A percentile compares a stretch with the other conserved stretches of the same genome.
phyloP scores from a whole-genome alignment of 2,329 filamentous ascomycete genomes.

The Mycosphaerella sp. region DNA sequence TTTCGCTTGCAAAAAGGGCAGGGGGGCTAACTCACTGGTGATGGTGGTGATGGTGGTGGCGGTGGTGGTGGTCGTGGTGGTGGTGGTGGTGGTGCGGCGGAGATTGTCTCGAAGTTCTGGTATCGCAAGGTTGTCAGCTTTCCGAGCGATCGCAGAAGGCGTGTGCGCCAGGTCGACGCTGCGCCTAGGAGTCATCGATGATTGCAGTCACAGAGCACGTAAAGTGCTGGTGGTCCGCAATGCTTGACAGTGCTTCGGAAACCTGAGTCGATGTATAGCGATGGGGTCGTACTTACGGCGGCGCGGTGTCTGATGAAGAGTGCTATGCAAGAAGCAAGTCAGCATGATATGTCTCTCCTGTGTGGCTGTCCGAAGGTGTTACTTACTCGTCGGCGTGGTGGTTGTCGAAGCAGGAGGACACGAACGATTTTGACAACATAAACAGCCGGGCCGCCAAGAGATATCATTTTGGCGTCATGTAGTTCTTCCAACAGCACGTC shows the following conservation, averaged over 20 bases:
- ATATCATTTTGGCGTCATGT: neutral
- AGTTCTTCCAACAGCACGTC: neutral
- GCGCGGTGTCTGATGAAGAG: neutral
- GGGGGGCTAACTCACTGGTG: neutral
- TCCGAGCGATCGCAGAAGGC: too few species aligned
- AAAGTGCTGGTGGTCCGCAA: neutral
- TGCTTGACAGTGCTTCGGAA: neutral
- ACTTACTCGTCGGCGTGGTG: conserved; percentile 1
- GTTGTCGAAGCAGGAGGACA: conserved; percentile 3
- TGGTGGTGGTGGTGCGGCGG: too few species aligned
- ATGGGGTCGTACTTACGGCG: conserved; percentile 1
- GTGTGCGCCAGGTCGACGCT: too few species aligned
- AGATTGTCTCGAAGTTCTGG: too few species aligned
- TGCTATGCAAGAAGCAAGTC: conserved; percentile 1
- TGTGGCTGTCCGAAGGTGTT: neutral
- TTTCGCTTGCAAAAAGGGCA: neutral
- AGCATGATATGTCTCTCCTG: neutral
- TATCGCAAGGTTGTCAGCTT: too few species aligned
- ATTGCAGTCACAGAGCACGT: neutral
- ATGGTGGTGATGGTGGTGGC: neutral
- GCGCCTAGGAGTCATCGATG: neutral
- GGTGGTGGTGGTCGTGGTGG: neutral
- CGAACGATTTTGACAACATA: neutral
- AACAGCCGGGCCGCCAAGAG: neutral
- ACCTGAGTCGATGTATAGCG: neutral